phyloP scores from a whole-genome alignment of 257 asterid genomes.

The Ajuga chamaepitys region DNA sequence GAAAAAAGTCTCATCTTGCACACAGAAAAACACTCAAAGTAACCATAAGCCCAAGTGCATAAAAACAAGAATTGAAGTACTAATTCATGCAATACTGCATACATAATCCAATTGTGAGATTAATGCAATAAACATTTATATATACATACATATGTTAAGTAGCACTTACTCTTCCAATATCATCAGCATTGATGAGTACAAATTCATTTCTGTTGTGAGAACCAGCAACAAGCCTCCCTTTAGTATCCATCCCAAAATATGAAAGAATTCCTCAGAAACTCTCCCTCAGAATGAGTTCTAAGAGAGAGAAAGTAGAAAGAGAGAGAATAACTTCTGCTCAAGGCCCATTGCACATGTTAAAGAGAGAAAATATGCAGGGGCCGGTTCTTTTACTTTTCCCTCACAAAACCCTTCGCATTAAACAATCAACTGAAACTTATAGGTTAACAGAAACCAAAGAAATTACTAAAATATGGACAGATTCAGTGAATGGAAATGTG shows the following conservation, averaged over 20 bases:
- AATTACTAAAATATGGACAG: not conserved
- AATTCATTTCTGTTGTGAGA: conserved; percentile 92
- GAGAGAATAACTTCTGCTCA: conserved; percentile 15
- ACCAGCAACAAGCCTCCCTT: conserved; percentile 93
- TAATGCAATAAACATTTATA: not conserved
- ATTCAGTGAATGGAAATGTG: conserved; percentile 16
- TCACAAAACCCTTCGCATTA: conserved; percentile 20
- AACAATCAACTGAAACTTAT: conserved; percentile 28
- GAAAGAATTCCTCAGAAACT: not conserved
- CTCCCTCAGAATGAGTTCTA: conserved; percentile 21
- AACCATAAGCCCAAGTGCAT: conserved; percentile 6
- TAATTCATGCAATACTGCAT: not conserved
- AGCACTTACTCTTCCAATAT: conserved; percentile 74
- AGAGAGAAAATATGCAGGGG: conserved; percentile 12
- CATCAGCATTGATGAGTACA: conserved; percentile 94
- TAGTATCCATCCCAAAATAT: conserved; percentile 48
- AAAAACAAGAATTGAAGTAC: not conserved
- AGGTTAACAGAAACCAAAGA: conserved; percentile 23
- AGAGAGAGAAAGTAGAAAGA: conserved; percentile 16
- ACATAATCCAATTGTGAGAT: not conserved
- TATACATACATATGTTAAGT: conserved; percentile 2
- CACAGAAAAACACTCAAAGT: conserved; percentile 15
- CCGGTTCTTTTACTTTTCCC: not conserved
- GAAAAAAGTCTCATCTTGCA: conserved; percentile 8
- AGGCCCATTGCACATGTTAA: conserved; percentile 28